These are phyloP conservation scores for Globisporangium nagaii DNA, from an alignment of 352 stramenopile genomes.

Conservation along the genomic window DNA sequence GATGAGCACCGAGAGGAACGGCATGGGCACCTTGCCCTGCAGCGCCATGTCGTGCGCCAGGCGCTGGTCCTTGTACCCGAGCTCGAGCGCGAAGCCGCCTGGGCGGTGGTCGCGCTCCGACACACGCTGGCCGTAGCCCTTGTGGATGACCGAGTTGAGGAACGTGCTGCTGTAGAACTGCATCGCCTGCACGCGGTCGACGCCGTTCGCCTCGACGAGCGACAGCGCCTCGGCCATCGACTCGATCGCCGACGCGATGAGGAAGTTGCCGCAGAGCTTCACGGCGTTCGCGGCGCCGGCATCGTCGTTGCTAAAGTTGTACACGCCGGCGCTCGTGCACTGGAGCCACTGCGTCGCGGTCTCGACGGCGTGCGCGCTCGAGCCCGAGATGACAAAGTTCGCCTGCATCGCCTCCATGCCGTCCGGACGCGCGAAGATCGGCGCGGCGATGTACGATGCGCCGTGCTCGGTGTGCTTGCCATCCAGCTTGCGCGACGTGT, in stretches of 20 bases:
- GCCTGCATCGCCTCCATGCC: slow-evolving; percentile 64
- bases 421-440: slow-evolving; percentile 71
- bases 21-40: slow-evolving; percentile 57
- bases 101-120: slow-evolving; percentile 64
- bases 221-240: slow-evolving; percentile 64
- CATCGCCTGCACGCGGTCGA: slow-evolving; percentile 71
- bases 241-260: slow-evolving; percentile 78
- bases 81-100: slow-evolving; percentile 65
- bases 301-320: slow-evolving; percentile 45
- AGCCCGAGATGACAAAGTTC: slow-evolving; percentile 52
- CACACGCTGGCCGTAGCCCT: slow-evolving; percentile 75
- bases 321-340: slow-evolving; percentile 36
- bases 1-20: slow-evolving; percentile 66
- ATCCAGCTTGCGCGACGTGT: slow-evolving; percentile 42
- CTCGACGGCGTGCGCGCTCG: slow-evolving; percentile 26
- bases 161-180: slow-evolving; percentile 76
- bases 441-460: slow-evolving; percentile 42
- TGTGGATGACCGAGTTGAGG: slow-evolving; percentile 78
- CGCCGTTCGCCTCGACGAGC: slow-evolving; percentile 60
- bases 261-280: slow-evolving; percentile 79
- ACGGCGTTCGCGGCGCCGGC: slow-evolving; percentile 64
- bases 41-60: slow-evolving; percentile 56
- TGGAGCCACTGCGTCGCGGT: slow-evolving; percentile 32
- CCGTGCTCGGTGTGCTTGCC: slow-evolving; percentile 22
- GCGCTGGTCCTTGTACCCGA: slow-evolving; percentile 70